Base-by-base conservation (phyloP, 192 early-diverging fungal genomes). In the Oehlia diaphana region DNA sequence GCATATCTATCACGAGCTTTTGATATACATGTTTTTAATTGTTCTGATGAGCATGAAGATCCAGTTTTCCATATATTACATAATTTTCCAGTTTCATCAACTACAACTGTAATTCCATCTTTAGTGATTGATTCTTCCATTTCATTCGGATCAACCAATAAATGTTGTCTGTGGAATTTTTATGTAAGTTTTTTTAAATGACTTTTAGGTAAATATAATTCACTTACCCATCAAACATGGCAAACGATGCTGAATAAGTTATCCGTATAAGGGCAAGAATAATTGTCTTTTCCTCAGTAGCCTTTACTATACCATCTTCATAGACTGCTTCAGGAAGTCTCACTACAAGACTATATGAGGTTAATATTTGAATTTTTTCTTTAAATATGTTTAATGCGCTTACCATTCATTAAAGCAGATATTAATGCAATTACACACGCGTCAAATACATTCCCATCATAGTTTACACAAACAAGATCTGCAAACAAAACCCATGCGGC, bases 381-480 rank as follows among this genome's bases (percentile, higher is more conserved):
- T 37, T 4, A 28, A 23, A 26, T 9, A 2, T 14, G 2, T 28
- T 14, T 4, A 62, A 77, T 47, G 37, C 37, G 33, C 19, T 74
- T 85, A 92, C 95, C 82, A 81, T 93, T 87, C 33, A 83, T 82
- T 39, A 99, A 83, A 0, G 97, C 95, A n/a, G 94, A 89, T 44
- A 91, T 82, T 26, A 98, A 81, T 8, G 95, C 93, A 39, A 93
- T 68, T 23, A 99, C 68, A 28, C 93, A 92, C 2, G 96, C 95
- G 84, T 99, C 97, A 77, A 96, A 63, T 0, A 95, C 89, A 80
- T 95, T 95, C 26, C 97, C 97, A 80, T 96, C 96, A 81, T 96
- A 94, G 75, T 94, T 92, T 37, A 99, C 77, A 77, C 95, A 97
- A 37, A 97, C 92, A 64, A 97, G 91, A 83, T 99, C 97, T 8